Evolutionary conservation across 2,329 filamentous ascomycete species (phyloP).

Genomic region (Fonsecaea pugnacius): DNA sequence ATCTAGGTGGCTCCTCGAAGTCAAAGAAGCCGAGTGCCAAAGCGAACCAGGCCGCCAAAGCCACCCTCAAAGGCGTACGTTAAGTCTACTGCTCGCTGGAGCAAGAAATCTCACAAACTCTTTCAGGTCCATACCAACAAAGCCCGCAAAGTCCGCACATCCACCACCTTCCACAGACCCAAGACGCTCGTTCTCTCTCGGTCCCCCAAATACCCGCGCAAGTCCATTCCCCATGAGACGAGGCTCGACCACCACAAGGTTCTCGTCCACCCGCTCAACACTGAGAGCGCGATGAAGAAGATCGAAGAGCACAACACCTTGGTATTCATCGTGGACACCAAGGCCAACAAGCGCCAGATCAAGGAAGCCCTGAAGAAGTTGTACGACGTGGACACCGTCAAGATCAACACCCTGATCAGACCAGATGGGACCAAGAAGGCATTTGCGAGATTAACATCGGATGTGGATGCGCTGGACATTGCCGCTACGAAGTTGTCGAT

Average conservation of each 20-base stretch:
- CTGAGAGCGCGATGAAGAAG: constrained; percentile 99
- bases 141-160: constrained; percentile 87
- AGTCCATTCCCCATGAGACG: constrained; percentile 85
- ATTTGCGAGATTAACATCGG: constrained; percentile 89
- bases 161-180: constrained; percentile 94
- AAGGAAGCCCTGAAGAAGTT: constrained; percentile 98
- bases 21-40: constrained; percentile 68
- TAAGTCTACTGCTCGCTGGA: constrained; percentile 35
- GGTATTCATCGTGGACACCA: constrained; percentile 94
- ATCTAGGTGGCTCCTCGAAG: constrained; percentile 33
- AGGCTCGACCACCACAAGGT: constrained; percentile 98
- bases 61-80: constrained; percentile 92
- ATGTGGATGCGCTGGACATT: constrained; percentile 98
- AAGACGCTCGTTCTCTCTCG: constrained; percentile 94
- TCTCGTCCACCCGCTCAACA: constrained; percentile 98
- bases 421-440: constrained; percentile 99
- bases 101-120: constrained; percentile 29
- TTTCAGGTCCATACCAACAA: constrained; percentile 75
- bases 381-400: constrained; percentile 96
- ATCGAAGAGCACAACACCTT: constrained; percentile 99
- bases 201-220: constrained; percentile 93
- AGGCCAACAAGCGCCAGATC: constrained; percentile 99
- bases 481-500: constrained; percentile 98
- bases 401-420: constrained; percentile 98
- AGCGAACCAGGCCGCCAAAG: constrained; percentile 93